Conservation (phyloP, 371 early-diverging fungal genomes). For the Mortierella sp. region DNA sequence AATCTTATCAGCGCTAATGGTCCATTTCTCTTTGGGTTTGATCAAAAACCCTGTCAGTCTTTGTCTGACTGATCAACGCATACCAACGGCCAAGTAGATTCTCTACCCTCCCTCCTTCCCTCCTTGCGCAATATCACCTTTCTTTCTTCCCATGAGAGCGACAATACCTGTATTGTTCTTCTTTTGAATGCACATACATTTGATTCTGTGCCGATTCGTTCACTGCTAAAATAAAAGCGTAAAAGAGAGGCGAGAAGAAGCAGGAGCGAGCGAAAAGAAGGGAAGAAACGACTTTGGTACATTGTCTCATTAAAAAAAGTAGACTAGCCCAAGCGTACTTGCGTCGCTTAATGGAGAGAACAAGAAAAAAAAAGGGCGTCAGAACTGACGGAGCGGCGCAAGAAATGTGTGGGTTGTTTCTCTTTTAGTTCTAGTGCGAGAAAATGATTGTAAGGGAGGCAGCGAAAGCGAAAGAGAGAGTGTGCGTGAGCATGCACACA, state of each 20-base stretch:
- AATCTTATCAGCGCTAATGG: neutral
- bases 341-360: neutral
- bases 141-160: too few relatives aligned
- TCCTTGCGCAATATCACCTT: too few relatives aligned
- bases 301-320: neutral
- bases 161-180: too few relatives aligned
- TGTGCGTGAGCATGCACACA: neutral
- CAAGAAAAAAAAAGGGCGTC: too few relatives aligned
- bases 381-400: constrained; percentile 1
- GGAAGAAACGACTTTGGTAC: too few relatives aligned
- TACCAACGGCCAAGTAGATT: neutral
- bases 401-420: neutral
- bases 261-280: neutral
- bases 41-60: neutral
- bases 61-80: neutral
- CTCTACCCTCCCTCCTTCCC: too few relatives aligned
- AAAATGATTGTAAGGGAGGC: neutral
- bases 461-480: too few relatives aligned
- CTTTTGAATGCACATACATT: too few relatives aligned
- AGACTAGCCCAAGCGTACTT: neutral
- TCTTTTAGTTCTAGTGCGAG: neutral
- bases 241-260: too few relatives aligned
- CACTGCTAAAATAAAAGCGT: neutral
- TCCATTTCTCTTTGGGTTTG: neutral
- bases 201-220: too few relatives aligned